These are phyloP conservation scores for Azolla pinnata DNA, from an alignment of 75 land plant genomes.

Conservation along the genomic window DNA sequence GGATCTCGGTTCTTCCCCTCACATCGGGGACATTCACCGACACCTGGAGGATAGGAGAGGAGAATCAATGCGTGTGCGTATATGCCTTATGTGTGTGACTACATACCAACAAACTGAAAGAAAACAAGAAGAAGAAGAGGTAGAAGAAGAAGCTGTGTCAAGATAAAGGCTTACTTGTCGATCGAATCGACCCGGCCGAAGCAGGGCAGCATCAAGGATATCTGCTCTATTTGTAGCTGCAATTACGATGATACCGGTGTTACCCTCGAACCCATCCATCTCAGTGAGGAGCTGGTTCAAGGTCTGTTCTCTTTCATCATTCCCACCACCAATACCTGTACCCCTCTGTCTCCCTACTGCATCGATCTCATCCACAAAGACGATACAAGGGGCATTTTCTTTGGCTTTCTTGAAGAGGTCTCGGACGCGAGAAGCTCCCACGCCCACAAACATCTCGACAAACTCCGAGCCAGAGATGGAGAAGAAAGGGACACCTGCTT, in stretches of 20 bases:
- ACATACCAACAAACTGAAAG: background rate
- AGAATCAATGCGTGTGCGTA: too few relatives aligned
- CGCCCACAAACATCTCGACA: conserved; percentile 99
- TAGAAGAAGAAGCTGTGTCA: too few relatives aligned
- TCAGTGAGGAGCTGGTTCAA: conserved; percentile 95
- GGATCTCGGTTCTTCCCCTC: conserved; percentile 81
- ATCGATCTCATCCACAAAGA: conserved; percentile 98
- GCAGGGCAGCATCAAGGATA: conserved; percentile 89
- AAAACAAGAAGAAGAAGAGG: too few relatives aligned
- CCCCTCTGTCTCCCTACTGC: conserved; percentile 98
- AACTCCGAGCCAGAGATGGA: conserved; percentile 98
- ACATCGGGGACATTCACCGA: conserved; percentile 94
- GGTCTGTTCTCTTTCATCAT: conserved; percentile 95
- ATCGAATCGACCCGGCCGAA: conserved; percentile 96
- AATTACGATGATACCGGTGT: conserved; percentile 90
- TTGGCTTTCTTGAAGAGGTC: conserved; percentile 98
- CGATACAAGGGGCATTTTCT: conserved; percentile 99
- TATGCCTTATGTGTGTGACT: too few relatives aligned
- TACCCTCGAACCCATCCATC: conserved; percentile 99
- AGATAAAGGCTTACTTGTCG: conserved; percentile 53
- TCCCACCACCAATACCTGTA: conserved; percentile 95
- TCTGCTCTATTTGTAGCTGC: conserved; percentile 98
- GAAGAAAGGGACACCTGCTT: conserved; percentile 97
- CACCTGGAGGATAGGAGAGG: conserved; percentile 65
- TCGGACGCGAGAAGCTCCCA: conserved; percentile 96